These are phyloP conservation scores for Petunia hybrid DNA, from an alignment of 305 asterid species.

Conservation along the genomic window DNA sequence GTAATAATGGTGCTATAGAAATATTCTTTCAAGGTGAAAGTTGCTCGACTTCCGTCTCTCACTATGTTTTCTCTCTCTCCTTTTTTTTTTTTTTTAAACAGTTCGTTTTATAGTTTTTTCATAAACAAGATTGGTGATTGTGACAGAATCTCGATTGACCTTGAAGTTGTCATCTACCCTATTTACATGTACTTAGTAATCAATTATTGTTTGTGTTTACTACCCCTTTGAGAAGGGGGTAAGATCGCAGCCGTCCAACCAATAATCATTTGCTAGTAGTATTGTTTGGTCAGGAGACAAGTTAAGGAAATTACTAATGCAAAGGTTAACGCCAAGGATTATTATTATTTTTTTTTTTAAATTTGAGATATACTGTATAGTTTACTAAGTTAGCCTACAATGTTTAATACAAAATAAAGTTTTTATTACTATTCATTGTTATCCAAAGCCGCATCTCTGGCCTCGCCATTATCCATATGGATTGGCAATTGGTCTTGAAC, in stretches of 20 bases:
- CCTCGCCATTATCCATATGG: too few relatives aligned
- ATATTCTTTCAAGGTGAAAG: conserved; percentile 23
- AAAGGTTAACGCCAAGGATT: too few relatives aligned
- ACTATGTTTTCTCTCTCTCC: not conserved
- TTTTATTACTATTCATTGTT: too few relatives aligned
- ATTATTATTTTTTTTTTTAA: too few relatives aligned
- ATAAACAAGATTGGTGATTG: not conserved
- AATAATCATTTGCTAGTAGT: not conserved
- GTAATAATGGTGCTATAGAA: not conserved
- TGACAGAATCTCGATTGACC: not conserved
- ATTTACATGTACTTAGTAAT: not conserved
- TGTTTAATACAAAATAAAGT: too few relatives aligned
- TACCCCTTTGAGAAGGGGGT: not conserved
- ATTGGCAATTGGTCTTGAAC: too few relatives aligned
- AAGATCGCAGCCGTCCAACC: not conserved
- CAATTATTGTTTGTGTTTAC: conserved; percentile 20
- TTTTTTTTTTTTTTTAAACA: not conserved
- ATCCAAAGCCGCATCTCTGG: too few relatives aligned
- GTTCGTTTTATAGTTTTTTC: not conserved
- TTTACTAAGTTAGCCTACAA: too few relatives aligned
- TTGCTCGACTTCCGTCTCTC: not conserved
- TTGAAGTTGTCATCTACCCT: conserved; percentile 27
- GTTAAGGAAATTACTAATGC: too few relatives aligned
- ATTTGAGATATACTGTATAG: too few relatives aligned
- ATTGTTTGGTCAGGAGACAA: not conserved